Evolutionary conservation across 1,284 basidiomycete genomes (phyloP), one percentile per base, ranked within the genome.

Genomic region (Tylopilus sp.): DNA sequence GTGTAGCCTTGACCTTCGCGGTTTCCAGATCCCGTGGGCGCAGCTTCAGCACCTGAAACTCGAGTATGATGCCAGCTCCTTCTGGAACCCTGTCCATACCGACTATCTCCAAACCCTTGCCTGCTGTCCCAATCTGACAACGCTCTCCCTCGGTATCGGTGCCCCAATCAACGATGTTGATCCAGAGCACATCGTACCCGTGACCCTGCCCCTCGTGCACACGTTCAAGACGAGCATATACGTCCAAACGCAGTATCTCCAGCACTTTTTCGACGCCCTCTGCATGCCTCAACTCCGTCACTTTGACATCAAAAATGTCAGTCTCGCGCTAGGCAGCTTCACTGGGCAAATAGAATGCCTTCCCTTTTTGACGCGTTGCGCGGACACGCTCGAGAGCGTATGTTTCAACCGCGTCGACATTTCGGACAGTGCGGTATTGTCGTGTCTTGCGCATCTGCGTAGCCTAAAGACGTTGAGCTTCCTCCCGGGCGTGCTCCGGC

Each of bases 311-410:
- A 53, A 50, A 19, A 67, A 65, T 35, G 66, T 55, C 50, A 58
- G 56, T 46, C 66, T 62, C 34, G 49, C 55, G 1, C 45, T 68
- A 4, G 63, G 66, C 28, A 56, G 54, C 12, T 62, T 58, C 31
- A 30, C 44, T 0, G 64, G 64, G 0, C 63, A 69, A 8, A 51
- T 41, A 3, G 64, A 69, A n/a, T 68, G 55, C 18, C 46, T 65
- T 0, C 60, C 64, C 9, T 50, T 68, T 21, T 49, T 65, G 18
- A 36, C 18, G 4, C 55, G 64, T 5, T 67, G 57, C 4, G 62
- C 58, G 0, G 54, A 61, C n/a, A 69, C 65, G 10, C 65, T 69
- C 36, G 64, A 67, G 46, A 56, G 44, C 39, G 48, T 65, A 13
- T 55, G 21, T 19, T 56, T 69, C 29, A 43, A 41, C 29, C 57